Percentiles rank a stretch among this genome's conserved stretches.
phyloP scores from a whole-genome alignment of 2,329 filamentous ascomycete genomes.

The Monosporascus sp. region DNA sequence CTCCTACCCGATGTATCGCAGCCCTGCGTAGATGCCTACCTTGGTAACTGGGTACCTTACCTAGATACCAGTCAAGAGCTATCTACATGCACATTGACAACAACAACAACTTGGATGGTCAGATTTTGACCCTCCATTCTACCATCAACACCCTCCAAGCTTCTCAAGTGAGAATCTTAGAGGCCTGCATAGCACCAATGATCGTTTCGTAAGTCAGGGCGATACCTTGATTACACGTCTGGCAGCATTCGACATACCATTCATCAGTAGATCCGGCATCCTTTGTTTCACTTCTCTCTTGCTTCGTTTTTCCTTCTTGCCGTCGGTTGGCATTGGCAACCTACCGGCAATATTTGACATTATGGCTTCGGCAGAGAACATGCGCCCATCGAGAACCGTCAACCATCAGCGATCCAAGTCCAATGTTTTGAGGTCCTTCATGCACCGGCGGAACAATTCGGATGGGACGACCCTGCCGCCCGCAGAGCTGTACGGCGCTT shows the following conservation, averaged over 20 bases:
- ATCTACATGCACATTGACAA: not conserved
- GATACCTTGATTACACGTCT: constrained; percentile 1
- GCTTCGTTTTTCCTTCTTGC: constrained; percentile 4
- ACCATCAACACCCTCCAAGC: not conserved
- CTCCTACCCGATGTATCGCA: too few relatives aligned
- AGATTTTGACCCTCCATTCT: not conserved
- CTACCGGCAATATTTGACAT: constrained; percentile 1
- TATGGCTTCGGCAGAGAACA: constrained; percentile 23
- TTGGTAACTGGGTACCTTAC: not conserved
- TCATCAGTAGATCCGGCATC: constrained; percentile 14
- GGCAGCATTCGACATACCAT: constrained; percentile 13
- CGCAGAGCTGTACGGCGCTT: constrained; percentile 16
- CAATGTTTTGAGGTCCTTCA: constrained; percentile 44
- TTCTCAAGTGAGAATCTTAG: not conserved
- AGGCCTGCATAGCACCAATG: not conserved
- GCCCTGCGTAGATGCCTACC: not conserved
- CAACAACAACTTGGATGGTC: too few relatives aligned
- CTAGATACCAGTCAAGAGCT: not conserved
- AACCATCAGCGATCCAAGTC: constrained; percentile 41
- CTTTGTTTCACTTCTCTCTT: constrained; percentile 15
- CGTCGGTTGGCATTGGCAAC: not conserved
- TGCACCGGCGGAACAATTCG: constrained; percentile 44
- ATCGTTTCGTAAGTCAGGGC: constrained; percentile 10
- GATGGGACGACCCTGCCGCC: constrained; percentile 33
- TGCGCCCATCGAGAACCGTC: not conserved